phyloP scores from a whole-genome alignment of 495 filamentous ascomycete species.

The Annulohypoxylon bovei region DNA sequence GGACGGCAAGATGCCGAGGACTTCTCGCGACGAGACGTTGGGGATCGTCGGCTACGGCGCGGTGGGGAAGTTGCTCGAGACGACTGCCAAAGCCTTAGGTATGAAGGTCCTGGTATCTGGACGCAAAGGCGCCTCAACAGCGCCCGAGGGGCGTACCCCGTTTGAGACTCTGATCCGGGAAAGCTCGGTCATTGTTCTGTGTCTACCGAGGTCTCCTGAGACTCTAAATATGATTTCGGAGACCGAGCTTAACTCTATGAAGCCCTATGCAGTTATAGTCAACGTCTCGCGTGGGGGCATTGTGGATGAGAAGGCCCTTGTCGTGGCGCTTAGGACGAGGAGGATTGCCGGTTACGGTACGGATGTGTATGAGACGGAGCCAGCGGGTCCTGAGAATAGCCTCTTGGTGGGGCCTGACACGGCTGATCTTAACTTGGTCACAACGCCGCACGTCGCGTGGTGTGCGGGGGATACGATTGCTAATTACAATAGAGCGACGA shows the following conservation, averaged over 20 bases:
- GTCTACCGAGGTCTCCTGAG: conserved; percentile 54
- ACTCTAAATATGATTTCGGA: conserved; percentile 58
- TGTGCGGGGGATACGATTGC: conserved; percentile 49
- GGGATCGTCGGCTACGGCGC: conserved; percentile 65
- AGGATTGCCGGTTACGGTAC: conserved; percentile 62
- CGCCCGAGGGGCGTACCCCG: conserved; percentile 51
- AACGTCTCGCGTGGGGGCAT: conserved; percentile 69
- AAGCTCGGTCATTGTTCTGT: conserved; percentile 61
- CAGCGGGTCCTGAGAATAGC: conserved; percentile 48
- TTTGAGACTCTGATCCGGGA: conserved; percentile 58
- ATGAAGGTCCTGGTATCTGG: conserved; percentile 64
- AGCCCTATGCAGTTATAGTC: conserved; percentile 57
- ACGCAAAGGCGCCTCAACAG: conserved; percentile 51
- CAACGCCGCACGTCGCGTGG: conserved; percentile 58
- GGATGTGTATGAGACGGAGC: conserved; percentile 66
- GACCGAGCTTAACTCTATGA: conserved; percentile 62
- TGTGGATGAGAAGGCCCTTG: conserved; percentile 62
- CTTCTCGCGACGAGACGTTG: conserved; percentile 53
- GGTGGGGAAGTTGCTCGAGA: conserved; percentile 55
- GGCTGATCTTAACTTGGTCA: conserved; percentile 49
- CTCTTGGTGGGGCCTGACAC: conserved; percentile 39
- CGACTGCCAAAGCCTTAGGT: conserved; percentile 50
- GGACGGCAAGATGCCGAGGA: conserved; percentile 53
- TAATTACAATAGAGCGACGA: conserved; percentile 47
- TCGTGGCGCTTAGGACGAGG: conserved; percentile 56